A percentile compares a stretch with the other conserved stretches of the same genome.
phyloP scores from a whole-genome alignment of 768 basidiomycete genomes.

The Lyophyllum shimeji region DNA sequence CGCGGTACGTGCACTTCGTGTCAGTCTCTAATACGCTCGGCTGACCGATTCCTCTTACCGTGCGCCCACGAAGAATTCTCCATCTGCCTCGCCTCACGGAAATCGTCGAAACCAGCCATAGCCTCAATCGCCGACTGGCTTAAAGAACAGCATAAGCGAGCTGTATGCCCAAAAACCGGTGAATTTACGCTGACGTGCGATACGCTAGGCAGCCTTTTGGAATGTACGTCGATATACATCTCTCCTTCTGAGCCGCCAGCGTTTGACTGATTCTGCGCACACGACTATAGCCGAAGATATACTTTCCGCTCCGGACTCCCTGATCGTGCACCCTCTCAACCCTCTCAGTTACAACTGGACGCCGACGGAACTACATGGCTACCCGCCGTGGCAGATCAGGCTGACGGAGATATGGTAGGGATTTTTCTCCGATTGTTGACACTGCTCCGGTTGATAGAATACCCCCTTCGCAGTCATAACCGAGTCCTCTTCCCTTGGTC shows the following conservation, averaged over 20 bases:
- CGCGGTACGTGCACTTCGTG: too few species aligned
- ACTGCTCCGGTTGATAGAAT: background rate
- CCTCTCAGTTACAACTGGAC: conserved; percentile 31
- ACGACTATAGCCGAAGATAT: conserved; percentile 33
- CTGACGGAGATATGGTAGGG: conserved; percentile 79
- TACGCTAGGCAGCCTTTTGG: conserved; percentile 48
- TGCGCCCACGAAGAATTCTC: conserved; percentile 34
- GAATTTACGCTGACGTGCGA: conserved; percentile 41
- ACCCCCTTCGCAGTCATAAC: conserved; percentile 32
- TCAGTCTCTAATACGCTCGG: background rate
- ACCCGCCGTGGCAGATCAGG: conserved; percentile 83
- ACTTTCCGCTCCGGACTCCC: conserved; percentile 69
- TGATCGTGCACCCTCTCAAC: conserved; percentile 66
- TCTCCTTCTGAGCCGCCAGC: background rate
- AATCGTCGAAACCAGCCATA: conserved; percentile 65
- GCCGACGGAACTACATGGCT: conserved; percentile 69
- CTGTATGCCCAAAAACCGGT: conserved; percentile 17
- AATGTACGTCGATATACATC: conserved; percentile 44
- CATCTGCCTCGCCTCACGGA: conserved; percentile 56
- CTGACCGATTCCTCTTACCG: background rate
- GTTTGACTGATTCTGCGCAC: background rate
- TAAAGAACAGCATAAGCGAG: conserved; percentile 18
- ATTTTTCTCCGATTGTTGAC: background rate
- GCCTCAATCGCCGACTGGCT: conserved; percentile 33
- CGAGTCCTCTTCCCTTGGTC: conserved; percentile 1